A percentile compares a stretch with the other conserved stretches of the same genome.
Conservation (phyloP, 768 basidiomycete genomes). For the Suillus brevipes region DNA sequence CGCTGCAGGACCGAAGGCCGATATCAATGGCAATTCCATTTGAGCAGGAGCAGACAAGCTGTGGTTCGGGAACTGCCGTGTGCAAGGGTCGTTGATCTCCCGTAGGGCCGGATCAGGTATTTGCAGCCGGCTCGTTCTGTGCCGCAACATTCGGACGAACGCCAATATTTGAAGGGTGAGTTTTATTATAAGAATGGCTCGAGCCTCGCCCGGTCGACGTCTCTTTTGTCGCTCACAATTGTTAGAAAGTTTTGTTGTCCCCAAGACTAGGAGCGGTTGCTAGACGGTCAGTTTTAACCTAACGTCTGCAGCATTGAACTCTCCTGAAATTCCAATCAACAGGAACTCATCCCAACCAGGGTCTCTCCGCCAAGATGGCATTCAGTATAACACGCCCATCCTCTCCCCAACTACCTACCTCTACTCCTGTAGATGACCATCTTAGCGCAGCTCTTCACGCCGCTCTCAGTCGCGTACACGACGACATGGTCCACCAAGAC, state of each 20-base stretch:
- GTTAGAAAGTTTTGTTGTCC: neutral
- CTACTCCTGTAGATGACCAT: slow-evolving; percentile 30
- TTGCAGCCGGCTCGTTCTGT: neutral
- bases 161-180: neutral
- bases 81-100: neutral
- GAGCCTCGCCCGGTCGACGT: neutral
- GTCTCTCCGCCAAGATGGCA: slow-evolving; percentile 28
- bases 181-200: slow-evolving; percentile 1
- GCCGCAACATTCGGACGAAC: neutral
- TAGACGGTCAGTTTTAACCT: neutral
- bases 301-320: neutral
- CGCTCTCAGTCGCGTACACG: slow-evolving; percentile 33
- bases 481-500: slow-evolving; percentile 21
- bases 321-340: slow-evolving; percentile 7
- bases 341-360: neutral
- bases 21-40: neutral
- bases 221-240: neutral
- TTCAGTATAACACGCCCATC: slow-evolving; percentile 36
- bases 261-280: neutral
- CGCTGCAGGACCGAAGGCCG: neutral
- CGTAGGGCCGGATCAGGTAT: neutral
- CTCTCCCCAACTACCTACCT: slow-evolving; percentile 24
- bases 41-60: neutral
- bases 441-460: slow-evolving; percentile 40
- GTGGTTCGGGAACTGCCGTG: neutral